These are phyloP conservation scores for Macrolepiota dolichaula DNA, from an alignment of 768 basidiomycete genomes.

Conservation along the genomic window DNA sequence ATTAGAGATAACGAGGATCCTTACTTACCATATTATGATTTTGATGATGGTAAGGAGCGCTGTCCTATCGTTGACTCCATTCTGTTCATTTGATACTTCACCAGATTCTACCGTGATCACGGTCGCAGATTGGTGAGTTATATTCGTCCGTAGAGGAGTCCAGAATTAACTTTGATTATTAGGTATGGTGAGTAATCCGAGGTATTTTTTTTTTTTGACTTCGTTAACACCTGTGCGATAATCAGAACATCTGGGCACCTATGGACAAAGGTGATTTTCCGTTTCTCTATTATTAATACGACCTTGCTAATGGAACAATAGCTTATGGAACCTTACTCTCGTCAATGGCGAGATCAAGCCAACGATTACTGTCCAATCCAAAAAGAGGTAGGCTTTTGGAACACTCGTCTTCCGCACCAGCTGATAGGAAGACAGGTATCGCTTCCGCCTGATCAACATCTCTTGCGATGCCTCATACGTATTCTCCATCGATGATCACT, in stretches of 20 bases:
- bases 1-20: conserved; percentile 35
- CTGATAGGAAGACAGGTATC: conserved; percentile 29
- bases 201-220: not conserved
- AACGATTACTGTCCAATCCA: not conserved
- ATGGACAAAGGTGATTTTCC: not conserved
- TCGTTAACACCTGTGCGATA: not conserved
- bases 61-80: conserved; percentile 14
- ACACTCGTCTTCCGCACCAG: conserved; percentile 21
- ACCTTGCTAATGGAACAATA: conserved; percentile 28
- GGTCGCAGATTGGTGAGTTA: conserved; percentile 13
- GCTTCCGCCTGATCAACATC: conserved; percentile 40
- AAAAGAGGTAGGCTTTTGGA: not conserved
- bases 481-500: conserved; percentile 41
- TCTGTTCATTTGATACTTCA: conserved; percentile 25
- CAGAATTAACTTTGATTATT: not conserved
- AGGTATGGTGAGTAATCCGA: not conserved
- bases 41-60: conserved; percentile 42
- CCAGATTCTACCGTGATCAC: conserved; percentile 26
- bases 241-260: not conserved
- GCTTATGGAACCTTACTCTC: conserved; percentile 7
- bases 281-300: conserved; percentile 36
- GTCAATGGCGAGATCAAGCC: conserved; percentile 13
- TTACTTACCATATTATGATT: conserved; percentile 26
- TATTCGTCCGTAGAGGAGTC: conserved; percentile 4
- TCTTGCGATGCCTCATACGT: conserved; percentile 36